phyloP scores from a whole-genome alignment of 768 basidiomycete species.

The Lactarius deliciosus region DNA sequence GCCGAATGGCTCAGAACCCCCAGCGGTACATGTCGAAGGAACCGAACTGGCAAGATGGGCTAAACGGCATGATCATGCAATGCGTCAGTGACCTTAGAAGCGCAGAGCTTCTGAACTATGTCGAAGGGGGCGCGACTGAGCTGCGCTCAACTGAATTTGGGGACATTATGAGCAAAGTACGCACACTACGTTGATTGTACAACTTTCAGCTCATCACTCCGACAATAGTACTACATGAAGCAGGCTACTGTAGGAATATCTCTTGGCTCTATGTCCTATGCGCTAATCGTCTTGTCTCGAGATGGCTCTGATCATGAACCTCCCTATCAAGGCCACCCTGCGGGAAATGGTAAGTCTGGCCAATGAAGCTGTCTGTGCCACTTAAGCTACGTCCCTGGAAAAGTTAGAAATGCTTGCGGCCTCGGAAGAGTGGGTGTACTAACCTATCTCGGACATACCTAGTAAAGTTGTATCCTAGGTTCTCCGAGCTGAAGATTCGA shows the following conservation, averaged over 20 bases:
- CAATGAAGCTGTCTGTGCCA: neutral
- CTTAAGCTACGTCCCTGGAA: slow-evolving; percentile 1
- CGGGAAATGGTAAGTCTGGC: slow-evolving; percentile 59
- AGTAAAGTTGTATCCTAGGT: slow-evolving; percentile 41
- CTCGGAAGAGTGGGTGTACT: slow-evolving; percentile 34
- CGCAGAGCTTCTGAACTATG: slow-evolving; percentile 56
- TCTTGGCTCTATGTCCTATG: slow-evolving; percentile 13
- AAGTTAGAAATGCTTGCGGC: slow-evolving; percentile 29
- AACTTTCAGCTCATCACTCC: slow-evolving; percentile 19
- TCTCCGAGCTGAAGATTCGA: slow-evolving; percentile 67
- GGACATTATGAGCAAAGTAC: slow-evolving; percentile 84
- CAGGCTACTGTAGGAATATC: slow-evolving; percentile 11
- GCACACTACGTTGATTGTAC: neutral
- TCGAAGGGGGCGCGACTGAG: slow-evolving; percentile 39
- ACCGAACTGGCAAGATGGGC: slow-evolving; percentile 65
- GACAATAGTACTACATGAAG: slow-evolving; percentile 42
- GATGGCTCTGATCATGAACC: slow-evolving; percentile 66
- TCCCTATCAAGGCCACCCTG: slow-evolving; percentile 54
- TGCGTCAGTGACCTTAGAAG: slow-evolving; percentile 60
- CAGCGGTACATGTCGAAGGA: slow-evolving; percentile 62
- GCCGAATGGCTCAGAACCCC: slow-evolving; percentile 84
- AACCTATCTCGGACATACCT: neutral
- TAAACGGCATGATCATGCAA: slow-evolving; percentile 73
- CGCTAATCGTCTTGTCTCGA: slow-evolving; percentile 32
- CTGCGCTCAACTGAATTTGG: slow-evolving; percentile 72